These are phyloP conservation scores for Alternaria incomplexa DNA, from an alignment of 2,329 filamentous ascomycete genomes.

Conservation along the genomic window DNA sequence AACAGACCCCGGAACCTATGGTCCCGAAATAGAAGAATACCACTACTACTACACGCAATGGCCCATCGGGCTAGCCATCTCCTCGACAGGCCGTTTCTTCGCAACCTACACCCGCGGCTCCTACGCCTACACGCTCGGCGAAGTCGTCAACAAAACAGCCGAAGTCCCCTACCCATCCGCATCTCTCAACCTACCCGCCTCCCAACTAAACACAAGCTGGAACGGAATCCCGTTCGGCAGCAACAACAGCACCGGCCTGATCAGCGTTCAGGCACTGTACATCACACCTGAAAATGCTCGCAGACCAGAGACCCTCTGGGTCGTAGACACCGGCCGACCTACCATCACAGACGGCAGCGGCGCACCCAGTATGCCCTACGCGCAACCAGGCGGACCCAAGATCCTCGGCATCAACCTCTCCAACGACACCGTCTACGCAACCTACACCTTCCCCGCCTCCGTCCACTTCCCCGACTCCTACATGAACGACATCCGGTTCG, in stretches of 20 bases:
- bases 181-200: slow-evolving; percentile 53
- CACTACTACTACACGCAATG: slow-evolving; percentile 58
- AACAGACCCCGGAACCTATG: slow-evolving; percentile 56
- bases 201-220: slow-evolving; percentile 50
- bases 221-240: slow-evolving; percentile 56
- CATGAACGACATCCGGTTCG: slow-evolving; percentile 60
- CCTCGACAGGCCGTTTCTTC: slow-evolving; percentile 57
- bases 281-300: slow-evolving; percentile 51
- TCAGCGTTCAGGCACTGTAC: slow-evolving; percentile 59
- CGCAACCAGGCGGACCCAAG: slow-evolving; percentile 54
- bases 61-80: slow-evolving; percentile 58
- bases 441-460: slow-evolving; percentile 55
- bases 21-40: slow-evolving; percentile 55
- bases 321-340: slow-evolving; percentile 57
- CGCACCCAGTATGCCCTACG: slow-evolving; percentile 43
- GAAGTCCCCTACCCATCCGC: slow-evolving; percentile 55
- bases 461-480: slow-evolving; percentile 57
- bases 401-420: slow-evolving; percentile 56
- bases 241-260: slow-evolving; percentile 52
- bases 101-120: slow-evolving; percentile 57
- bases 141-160: slow-evolving; percentile 55
- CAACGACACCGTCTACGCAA: slow-evolving; percentile 56
- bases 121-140: slow-evolving; percentile 57
- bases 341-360: slow-evolving; percentile 41
- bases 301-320: slow-evolving; percentile 50